Conservation (phyloP, 2,329 filamentous ascomycete species). For the Juglanconis sp. region DNA sequence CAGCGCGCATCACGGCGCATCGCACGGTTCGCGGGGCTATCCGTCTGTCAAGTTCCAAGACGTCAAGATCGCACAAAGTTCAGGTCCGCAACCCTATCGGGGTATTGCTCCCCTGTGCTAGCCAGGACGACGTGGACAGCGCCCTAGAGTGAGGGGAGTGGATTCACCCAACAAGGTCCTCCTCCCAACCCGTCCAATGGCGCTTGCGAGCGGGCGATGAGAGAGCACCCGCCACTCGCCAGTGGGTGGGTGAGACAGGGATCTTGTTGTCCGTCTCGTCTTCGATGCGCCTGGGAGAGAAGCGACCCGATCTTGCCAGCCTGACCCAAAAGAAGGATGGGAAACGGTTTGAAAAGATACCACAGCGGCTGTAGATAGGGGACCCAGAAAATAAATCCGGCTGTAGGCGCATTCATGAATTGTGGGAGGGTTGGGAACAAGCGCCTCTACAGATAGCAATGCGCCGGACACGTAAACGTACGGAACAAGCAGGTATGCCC, state of each 20-base stretch:
- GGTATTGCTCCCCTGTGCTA: background rate
- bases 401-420: too few species aligned
- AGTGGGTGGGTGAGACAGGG: slow-evolving; percentile 19
- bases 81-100: background rate
- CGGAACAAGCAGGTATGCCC: too few species aligned
- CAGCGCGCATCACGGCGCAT: background rate
- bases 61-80: background rate
- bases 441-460: too few species aligned
- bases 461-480: too few species aligned
- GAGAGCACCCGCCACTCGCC: slow-evolving; percentile 4
- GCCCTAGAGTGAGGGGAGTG: slow-evolving; percentile 5
- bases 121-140: slow-evolving; percentile 9
- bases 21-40: background rate
- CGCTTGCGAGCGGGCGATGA: slow-evolving; percentile 16
- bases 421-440: too few species aligned
- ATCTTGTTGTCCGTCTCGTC: slow-evolving; percentile 11
- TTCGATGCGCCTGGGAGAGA: background rate
- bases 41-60: background rate
- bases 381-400: too few species aligned
- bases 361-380: too few species aligned
- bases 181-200: slow-evolving; percentile 18
- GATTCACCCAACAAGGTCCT: slow-evolving; percentile 1
- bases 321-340: background rate
- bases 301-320: too few species aligned
- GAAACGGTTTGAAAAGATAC: too few species aligned